These are phyloP conservation scores for Coemansia sp. DNA, from an alignment of 192 early-diverging fungal species.

Conservation along the genomic window DNA sequence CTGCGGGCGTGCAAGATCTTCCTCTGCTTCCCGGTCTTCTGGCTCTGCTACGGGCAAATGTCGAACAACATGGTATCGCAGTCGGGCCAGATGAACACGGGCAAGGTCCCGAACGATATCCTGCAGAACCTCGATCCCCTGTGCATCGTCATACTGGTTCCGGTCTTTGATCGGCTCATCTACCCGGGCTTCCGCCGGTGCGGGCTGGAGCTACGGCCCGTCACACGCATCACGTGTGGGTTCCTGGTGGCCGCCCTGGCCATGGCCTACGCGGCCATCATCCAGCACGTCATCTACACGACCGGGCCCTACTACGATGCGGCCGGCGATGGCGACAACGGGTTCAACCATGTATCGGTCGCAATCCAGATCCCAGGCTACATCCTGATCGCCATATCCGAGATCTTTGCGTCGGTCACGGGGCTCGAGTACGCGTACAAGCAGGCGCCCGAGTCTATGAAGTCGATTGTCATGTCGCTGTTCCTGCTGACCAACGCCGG, in stretches of 20 bases:
- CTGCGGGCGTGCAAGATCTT: slow-evolving; percentile 64
- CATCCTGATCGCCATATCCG: slow-evolving; percentile 51
- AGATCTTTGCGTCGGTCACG: slow-evolving; percentile 60
- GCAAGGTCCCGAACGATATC: slow-evolving; percentile 55
- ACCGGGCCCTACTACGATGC: slow-evolving; percentile 44
- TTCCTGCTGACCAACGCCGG: slow-evolving; percentile 55
- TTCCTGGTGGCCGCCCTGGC: slow-evolving; percentile 52
- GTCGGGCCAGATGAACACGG: slow-evolving; percentile 56
- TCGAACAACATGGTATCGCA: slow-evolving; percentile 61
- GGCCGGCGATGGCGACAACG: slow-evolving; percentile 33
- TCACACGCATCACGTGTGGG: slow-evolving; percentile 55
- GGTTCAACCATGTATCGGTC: slow-evolving; percentile 53
- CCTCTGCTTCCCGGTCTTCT: slow-evolving; percentile 67
- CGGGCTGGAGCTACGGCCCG: slow-evolving; percentile 50
- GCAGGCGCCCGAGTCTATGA: slow-evolving; percentile 57
- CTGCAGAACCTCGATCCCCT: slow-evolving; percentile 60
- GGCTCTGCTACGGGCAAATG: slow-evolving; percentile 64
- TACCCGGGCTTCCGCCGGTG: slow-evolving; percentile 53
- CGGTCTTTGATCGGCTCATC: slow-evolving; percentile 51
- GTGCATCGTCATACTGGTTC: slow-evolving; percentile 52
- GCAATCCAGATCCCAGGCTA: slow-evolving; percentile 55
- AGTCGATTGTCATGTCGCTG: slow-evolving; percentile 57
- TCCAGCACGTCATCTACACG: slow-evolving; percentile 56
- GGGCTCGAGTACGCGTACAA: slow-evolving; percentile 64
- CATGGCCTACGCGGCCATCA: slow-evolving; percentile 56